A percentile compares a stretch with the other conserved stretches of the same genome.
Evolutionary conservation across 1,139 yeast species (phyloP).

Genomic region (Hyphopichia burtonii): DNA sequence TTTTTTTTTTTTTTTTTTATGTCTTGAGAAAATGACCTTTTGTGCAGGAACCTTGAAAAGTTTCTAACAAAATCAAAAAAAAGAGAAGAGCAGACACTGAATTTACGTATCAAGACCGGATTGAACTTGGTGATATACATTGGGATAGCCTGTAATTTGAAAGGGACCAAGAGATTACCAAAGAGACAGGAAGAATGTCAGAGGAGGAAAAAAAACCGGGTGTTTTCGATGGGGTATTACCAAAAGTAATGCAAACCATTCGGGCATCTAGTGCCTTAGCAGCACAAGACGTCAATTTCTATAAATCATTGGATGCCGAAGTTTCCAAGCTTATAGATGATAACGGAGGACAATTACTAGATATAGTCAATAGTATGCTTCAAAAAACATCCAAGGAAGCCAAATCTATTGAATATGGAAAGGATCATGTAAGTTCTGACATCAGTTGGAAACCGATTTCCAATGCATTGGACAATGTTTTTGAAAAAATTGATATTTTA

Average conservation of each 20-base stretch:
- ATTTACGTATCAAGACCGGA: no score
- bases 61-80: neutral
- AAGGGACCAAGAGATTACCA: no score
- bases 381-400: slow-evolving; percentile 27
- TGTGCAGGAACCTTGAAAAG: neutral
- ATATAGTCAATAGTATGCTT: slow-evolving; percentile 53
- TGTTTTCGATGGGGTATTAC: slow-evolving; percentile 27
- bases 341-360: slow-evolving; percentile 46
- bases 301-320: slow-evolving; percentile 61
- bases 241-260: slow-evolving; percentile 54
- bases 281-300: slow-evolving; percentile 77
- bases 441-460: slow-evolving; percentile 63
- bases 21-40: no score
- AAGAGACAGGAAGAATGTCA: neutral
- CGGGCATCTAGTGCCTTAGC: slow-evolving; percentile 73
- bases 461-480: slow-evolving; percentile 62
- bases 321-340: slow-evolving; percentile 43
- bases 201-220: neutral
- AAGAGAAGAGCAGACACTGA: slow-evolving; percentile 1
- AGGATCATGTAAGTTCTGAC: slow-evolving; percentile 31
- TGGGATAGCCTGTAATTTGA: neutral
- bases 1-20: neutral
- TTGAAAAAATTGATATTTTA: slow-evolving; percentile 70
- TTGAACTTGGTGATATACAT: no score
- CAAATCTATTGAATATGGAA: slow-evolving; percentile 30